These are phyloP conservation scores for Rhizodiscina lignyota DNA, from an alignment of 495 filamentous ascomycete genomes.

Conservation along the genomic window DNA sequence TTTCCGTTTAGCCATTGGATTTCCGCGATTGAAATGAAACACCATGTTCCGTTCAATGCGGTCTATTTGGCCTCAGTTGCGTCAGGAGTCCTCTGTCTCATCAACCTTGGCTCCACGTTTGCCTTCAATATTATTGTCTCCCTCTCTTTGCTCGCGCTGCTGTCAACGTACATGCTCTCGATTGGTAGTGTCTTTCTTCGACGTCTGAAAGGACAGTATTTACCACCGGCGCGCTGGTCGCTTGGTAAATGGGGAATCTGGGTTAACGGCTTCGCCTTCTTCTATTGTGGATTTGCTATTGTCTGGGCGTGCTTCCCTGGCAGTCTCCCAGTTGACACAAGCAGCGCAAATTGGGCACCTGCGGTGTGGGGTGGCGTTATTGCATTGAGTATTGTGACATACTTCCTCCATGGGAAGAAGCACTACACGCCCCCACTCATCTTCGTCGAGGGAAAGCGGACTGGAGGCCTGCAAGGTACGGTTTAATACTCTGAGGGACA, in stretches of 20 bases:
- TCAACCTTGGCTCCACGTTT: constrained; percentile 39
- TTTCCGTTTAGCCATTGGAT: constrained; percentile 28
- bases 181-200: constrained; percentile 8
- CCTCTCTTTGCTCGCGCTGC: constrained; percentile 9
- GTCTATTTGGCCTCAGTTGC: constrained; percentile 29
- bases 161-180: constrained; percentile 11
- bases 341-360: constrained; percentile 42
- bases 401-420: constrained; percentile 8
- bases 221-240: constrained; percentile 9
- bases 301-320: constrained; percentile 62
- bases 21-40: constrained; percentile 41
- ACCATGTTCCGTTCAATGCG: constrained; percentile 35
- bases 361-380: neutral
- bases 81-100: constrained; percentile 37
- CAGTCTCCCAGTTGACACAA: constrained; percentile 42
- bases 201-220: constrained; percentile 6
- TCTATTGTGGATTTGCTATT: constrained; percentile 8
- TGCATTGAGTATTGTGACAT: neutral
- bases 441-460: too few relatives aligned
- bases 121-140: constrained; percentile 41
- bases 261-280: constrained; percentile 40
- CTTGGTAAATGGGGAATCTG: constrained; percentile 20
- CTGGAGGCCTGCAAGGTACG: too few relatives aligned
- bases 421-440: too few relatives aligned
- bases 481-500: too few relatives aligned